Base-by-base conservation (phyloP, 2,329 filamentous ascomycete species). In the Colletotrichum costaricense region DNA sequence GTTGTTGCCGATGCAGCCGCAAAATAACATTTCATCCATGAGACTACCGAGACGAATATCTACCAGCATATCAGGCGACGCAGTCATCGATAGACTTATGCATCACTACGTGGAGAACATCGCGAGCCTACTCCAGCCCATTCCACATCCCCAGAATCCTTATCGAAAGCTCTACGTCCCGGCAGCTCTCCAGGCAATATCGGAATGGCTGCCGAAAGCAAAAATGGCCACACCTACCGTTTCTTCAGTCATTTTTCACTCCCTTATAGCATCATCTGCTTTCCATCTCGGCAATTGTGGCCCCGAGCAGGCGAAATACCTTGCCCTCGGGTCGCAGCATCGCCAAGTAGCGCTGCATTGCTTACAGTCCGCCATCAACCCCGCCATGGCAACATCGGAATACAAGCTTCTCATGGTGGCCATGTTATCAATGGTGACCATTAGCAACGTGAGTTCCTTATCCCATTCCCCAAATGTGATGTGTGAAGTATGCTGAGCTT, bases 331-430 rank as follows among this genome's bases (percentile, higher is more conserved):
- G 3, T 24, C 49, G 1, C 66, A 49, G 5, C 66, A 69, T 30
- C 66, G 58, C 8, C 66, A 63, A 24, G 28, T 55, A 14, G 66
- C 66, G n/a, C 52, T 69, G 1, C 19, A 28, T 14, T 49, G 52
- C 4, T 49, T 69, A 7, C 66, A 56, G 22, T 63, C 66, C 4
- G 58, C 46, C 1, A 63, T 69, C 6, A 63, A 58, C 1, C 5
- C 49, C 0, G 66, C 62, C 5, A 69, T 56, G 66, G 42, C 46
- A n/a, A 63, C 30, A 1, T 30, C 66, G 1, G 57, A 63, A 19
- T 69, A 69, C 42, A 63, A 56, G 46, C 60, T 26, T 24, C 33
- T 69, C 7, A 69, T 69, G 66, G 66, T 63, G 22, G 66, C 66
- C 9, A 69, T 69, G 66, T 1, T 63, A 3, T 69, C 66, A 1